These are phyloP conservation scores for Debaryomyces sp. DNA, from an alignment of 1,139 yeast species.

Conservation along the genomic window DNA sequence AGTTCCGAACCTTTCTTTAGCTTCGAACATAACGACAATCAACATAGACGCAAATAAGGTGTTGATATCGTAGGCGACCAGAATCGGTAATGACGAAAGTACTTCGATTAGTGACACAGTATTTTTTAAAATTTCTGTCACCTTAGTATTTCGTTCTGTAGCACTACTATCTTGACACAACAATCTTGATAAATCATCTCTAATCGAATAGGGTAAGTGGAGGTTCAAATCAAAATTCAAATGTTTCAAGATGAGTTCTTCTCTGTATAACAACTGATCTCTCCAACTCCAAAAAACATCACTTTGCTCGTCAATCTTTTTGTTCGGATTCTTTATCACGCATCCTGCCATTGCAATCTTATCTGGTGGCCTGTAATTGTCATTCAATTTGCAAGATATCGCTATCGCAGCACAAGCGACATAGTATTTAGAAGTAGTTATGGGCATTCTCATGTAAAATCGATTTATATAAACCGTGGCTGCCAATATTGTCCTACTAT, in stretches of 20 bases:
- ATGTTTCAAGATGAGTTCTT: conserved; percentile 43
- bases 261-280: conserved; percentile 48
- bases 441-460: conserved; percentile 47
- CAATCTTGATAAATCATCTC: conserved; percentile 25
- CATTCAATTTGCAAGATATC: conserved; percentile 47
- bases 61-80: conserved; percentile 37
- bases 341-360: conserved; percentile 46
- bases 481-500: conserved; percentile 46
- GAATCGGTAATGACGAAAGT: conserved; percentile 44
- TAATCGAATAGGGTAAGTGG: conserved; percentile 41
- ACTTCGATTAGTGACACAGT: conserved; percentile 41
- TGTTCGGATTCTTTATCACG: conserved; percentile 35
- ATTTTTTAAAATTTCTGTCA: conserved; percentile 34
- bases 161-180: conserved; percentile 5
- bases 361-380: conserved; percentile 47
- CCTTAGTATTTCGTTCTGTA: conserved; percentile 3
- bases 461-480: conserved; percentile 46
- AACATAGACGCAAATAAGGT: conserved; percentile 39
- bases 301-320: conserved; percentile 42
- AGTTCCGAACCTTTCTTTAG: conserved; percentile 22
- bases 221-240: conserved; percentile 45
- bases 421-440: conserved; percentile 47
- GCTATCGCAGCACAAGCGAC: conserved; percentile 51
- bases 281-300: conserved; percentile 51
- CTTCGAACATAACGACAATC: conserved; percentile 34